These are phyloP conservation scores for Yamadazyma buinensis DNA, from an alignment of 1,139 yeast genomes.

Conservation along the genomic window DNA sequence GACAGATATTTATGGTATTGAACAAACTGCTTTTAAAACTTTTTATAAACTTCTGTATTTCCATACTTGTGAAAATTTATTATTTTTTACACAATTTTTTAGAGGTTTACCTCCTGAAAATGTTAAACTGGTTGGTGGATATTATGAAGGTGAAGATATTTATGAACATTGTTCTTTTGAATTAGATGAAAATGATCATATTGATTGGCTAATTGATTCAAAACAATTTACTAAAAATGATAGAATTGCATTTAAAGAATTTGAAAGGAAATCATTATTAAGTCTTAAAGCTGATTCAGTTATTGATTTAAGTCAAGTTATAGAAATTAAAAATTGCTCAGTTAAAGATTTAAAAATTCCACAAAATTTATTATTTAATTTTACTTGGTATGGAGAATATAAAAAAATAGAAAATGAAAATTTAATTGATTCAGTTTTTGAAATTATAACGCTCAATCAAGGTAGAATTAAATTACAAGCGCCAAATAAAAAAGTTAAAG, in stretches of 20 bases:
- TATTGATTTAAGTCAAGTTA: slow-evolving; percentile 55
- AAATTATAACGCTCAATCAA: slow-evolving; percentile 48
- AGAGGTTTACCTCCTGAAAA: slow-evolving; percentile 56
- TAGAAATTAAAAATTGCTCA: slow-evolving; percentile 28
- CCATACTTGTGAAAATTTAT: slow-evolving; percentile 55
- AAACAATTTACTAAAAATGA: slow-evolving; percentile 51
- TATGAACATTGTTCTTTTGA: slow-evolving; percentile 52
- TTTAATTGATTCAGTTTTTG: slow-evolving; percentile 46
- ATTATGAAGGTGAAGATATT: slow-evolving; percentile 17
- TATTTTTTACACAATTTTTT: slow-evolving; percentile 55
- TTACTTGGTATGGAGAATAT: slow-evolving; percentile 42
- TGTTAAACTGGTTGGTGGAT: slow-evolving; percentile 18
- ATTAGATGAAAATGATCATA: slow-evolving; percentile 44
- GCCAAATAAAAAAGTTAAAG: slow-evolving; percentile 43
- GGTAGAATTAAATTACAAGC: slow-evolving; percentile 55
- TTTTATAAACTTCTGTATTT: slow-evolving; percentile 59
- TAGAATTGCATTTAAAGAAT: slow-evolving; percentile 54
- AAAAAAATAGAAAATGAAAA: slow-evolving; percentile 24
- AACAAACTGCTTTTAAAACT: slow-evolving; percentile 36
- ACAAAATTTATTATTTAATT: slow-evolving; percentile 34
- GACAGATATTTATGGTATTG: slow-evolving; percentile 49
- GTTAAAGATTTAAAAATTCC: slow-evolving; percentile 22
- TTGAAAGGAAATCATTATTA: slow-evolving; percentile 56
- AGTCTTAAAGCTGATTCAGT: slow-evolving; percentile 58
- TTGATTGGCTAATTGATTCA: slow-evolving; percentile 52